These are phyloP conservation scores for Hyaloscypha bicolor DNA, from an alignment of 495 filamentous ascomycete genomes.

Conservation along the genomic window DNA sequence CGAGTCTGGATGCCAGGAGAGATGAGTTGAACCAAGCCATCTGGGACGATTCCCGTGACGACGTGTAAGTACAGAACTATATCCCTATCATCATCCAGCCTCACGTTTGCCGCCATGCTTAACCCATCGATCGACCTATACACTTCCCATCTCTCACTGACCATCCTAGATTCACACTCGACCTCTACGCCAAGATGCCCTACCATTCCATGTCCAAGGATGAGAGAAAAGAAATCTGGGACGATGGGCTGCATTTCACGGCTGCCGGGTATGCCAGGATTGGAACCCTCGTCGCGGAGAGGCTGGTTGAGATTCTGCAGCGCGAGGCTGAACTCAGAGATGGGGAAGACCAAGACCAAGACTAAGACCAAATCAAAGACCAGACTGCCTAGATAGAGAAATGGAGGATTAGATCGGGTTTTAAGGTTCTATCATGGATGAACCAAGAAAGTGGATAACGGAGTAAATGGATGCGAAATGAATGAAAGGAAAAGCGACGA, in stretches of 20 bases:
- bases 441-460: too few relatives aligned
- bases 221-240: slow-evolving; percentile 53
- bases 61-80: slow-evolving; percentile 23
- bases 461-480: too few relatives aligned
- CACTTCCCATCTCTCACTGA: too few relatives aligned
- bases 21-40: slow-evolving; percentile 56
- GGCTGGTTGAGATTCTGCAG: slow-evolving; percentile 21
- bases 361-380: too few relatives aligned
- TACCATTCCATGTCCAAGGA: slow-evolving; percentile 49
- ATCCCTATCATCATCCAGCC: too few relatives aligned
- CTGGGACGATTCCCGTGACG: slow-evolving; percentile 44
- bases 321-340: background rate
- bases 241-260: slow-evolving; percentile 64
- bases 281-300: slow-evolving; percentile 49
- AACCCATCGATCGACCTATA: too few relatives aligned
- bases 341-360: too few relatives aligned
- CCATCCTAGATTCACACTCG: slow-evolving; percentile 44
- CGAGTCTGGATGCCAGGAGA: slow-evolving; percentile 40
- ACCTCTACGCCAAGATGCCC: slow-evolving; percentile 53
- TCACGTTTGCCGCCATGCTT: too few relatives aligned
- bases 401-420: too few relatives aligned
- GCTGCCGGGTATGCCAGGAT: slow-evolving; percentile 60
- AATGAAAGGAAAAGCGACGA: too few relatives aligned
- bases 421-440: too few relatives aligned
- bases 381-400: background rate